phyloP scores from a whole-genome alignment of 2,329 filamentous ascomycete genomes.

The Atkinsonella texensis region DNA sequence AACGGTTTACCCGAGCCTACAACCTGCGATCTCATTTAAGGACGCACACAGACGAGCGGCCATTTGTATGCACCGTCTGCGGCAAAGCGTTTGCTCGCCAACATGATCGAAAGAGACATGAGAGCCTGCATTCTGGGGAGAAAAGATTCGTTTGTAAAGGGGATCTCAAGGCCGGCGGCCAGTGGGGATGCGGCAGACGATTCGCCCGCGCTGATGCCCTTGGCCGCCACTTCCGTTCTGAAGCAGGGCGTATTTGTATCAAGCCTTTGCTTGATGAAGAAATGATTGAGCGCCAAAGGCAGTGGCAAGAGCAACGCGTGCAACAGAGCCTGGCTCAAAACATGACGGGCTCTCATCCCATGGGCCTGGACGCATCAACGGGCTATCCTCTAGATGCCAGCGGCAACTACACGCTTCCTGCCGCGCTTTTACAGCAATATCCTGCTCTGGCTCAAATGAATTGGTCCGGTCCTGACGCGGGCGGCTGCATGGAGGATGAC shows the following conservation, averaged over 20 bases:
- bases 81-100: conserved; percentile 95
- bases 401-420: conserved; percentile 61
- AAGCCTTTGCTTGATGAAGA: conserved; percentile 96
- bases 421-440: conserved; percentile 81
- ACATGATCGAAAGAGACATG: conserved; percentile 93
- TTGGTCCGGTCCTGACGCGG: conserved; percentile 57
- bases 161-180: conserved; percentile 66
- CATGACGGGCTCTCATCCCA: conserved; percentile 40
- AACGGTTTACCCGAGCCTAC: conserved; percentile 92
- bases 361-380: conserved; percentile 48
- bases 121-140: conserved; percentile 90
- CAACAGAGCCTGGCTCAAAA: conserved; percentile 51
- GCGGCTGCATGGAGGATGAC: conserved; percentile 62
- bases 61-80: conserved; percentile 94
- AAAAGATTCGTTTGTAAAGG: conserved; percentile 98
- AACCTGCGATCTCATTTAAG: conserved; percentile 90
- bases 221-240: conserved; percentile 86
- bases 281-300: conserved; percentile 65
- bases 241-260: conserved; percentile 92
- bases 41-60: conserved; percentile 93
- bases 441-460: conserved; percentile 84
- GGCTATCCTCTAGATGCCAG: conserved; percentile 45
- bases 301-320: conserved; percentile 62
- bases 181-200: conserved; percentile 86
- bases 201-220: conserved; percentile 94